phyloP scores from a whole-genome alignment of 192 early-diverging fungal species.

The Coemansia umbellata region DNA sequence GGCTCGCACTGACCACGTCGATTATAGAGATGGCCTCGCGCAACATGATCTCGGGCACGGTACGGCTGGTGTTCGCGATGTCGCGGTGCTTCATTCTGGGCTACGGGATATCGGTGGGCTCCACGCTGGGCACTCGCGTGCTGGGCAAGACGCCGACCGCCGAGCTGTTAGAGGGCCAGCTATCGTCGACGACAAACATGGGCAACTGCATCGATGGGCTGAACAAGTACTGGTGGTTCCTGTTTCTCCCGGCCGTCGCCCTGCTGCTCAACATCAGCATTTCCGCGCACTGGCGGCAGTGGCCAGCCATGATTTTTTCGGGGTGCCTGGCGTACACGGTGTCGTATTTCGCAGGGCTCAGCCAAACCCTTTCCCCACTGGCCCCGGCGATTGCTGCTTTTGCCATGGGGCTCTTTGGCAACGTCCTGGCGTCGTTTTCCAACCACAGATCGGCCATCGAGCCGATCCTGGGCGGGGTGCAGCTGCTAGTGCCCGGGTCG shows the following conservation, averaged over 20 bases:
- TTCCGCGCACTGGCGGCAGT: constrained; percentile 61
- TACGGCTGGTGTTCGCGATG: constrained; percentile 76
- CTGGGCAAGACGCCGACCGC: constrained; percentile 42
- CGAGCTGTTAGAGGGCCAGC: constrained; percentile 20
- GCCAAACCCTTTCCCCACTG: constrained; percentile 54
- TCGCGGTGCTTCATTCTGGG: constrained; percentile 76
- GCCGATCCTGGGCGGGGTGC: constrained; percentile 75
- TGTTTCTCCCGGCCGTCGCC: constrained; percentile 56
- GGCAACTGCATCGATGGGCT: constrained; percentile 38
- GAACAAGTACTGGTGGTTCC: constrained; percentile 54
- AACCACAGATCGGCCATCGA: constrained; percentile 69
- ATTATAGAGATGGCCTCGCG: constrained; percentile 85
- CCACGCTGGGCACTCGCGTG: constrained; percentile 56
- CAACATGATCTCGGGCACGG: constrained; percentile 84
- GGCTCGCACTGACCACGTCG: constrained; percentile 73
- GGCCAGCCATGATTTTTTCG: constrained; percentile 66
- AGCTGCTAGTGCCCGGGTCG: constrained; percentile 78
- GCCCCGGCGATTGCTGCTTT: constrained; percentile 67
- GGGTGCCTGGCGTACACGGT: constrained; percentile 67
- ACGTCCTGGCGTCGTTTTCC: constrained; percentile 71
- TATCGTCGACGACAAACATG: constrained; percentile 12
- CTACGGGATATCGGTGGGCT: constrained; percentile 68
- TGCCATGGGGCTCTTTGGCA: constrained; percentile 74
- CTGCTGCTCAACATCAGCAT: constrained; percentile 59
- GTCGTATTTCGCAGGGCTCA: constrained; percentile 58